Evolutionary conservation across 2,329 filamentous ascomycete genomes (phyloP).

Genomic region (Alternaria brassicicola): DNA sequence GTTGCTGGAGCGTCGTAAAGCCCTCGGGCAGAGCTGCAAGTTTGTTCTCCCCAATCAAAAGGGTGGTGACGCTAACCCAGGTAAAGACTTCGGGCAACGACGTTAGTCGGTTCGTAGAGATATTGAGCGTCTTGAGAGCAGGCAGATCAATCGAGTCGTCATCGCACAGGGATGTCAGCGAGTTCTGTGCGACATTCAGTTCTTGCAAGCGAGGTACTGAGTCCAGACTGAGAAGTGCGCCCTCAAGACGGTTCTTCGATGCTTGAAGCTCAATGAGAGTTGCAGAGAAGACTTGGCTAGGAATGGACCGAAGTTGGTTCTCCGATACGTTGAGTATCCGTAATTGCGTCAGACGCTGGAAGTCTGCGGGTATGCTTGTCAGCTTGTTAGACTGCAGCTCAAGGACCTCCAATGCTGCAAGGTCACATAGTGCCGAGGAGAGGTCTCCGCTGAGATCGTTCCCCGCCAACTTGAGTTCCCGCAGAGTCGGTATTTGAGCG

Average conservation of each 20-base stretch:
- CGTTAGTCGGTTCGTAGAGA: constrained; percentile 82
- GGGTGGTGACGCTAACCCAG: constrained; percentile 74
- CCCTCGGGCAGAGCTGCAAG: constrained; percentile 77
- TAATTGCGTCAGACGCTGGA: constrained; percentile 72
- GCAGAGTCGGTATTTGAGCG: constrained; percentile 71
- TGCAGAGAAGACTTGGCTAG: constrained; percentile 70
- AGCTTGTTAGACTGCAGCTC: constrained; percentile 84
- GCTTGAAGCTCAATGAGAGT: constrained; percentile 75
- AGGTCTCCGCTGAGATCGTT: constrained; percentile 52
- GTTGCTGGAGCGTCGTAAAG: constrained; percentile 68
- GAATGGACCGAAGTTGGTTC: constrained; percentile 75
- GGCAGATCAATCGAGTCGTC: constrained; percentile 67
- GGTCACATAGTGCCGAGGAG: constrained; percentile 64
- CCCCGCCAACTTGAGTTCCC: constrained; percentile 76
- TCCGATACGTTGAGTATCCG: constrained; percentile 79
- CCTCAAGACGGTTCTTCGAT: constrained; percentile 78
- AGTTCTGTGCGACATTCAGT: constrained; percentile 79
- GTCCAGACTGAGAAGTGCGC: constrained; percentile 69
- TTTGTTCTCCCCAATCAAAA: constrained; percentile 82
- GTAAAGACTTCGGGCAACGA: constrained; percentile 73
- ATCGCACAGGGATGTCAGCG: constrained; percentile 62
- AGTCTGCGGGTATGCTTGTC: constrained; percentile 68
- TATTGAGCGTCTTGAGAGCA: constrained; percentile 71
- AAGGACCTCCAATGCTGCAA: constrained; percentile 76
- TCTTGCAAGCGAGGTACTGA: constrained; percentile 70